A percentile compares a stretch with the other conserved stretches of the same genome.
phyloP scores from a whole-genome alignment of 139 green algal genomes.

The Chlamydomonas urium region DNA sequence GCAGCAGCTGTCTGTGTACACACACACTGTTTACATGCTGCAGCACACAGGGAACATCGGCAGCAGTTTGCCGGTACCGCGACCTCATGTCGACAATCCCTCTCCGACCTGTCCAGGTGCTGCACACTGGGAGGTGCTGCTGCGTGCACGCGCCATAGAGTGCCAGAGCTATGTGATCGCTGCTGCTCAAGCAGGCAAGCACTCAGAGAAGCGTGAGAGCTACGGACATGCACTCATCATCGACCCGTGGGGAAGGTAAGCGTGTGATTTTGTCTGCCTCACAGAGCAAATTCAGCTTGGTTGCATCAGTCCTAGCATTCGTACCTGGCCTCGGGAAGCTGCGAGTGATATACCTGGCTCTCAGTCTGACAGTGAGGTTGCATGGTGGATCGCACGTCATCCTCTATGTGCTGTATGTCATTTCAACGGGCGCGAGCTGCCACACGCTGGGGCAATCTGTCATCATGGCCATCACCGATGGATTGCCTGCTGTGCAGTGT shows the following conservation, averaged over 20 bases:
- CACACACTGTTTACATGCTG: too few species aligned
- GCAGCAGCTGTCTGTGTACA: too few species aligned
- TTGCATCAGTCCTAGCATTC: not conserved
- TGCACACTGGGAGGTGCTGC: constrained; percentile 94
- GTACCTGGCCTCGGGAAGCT: not conserved
- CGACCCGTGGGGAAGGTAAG: constrained; percentile 81
- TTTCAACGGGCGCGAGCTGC: not conserved
- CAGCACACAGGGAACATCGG: too few species aligned
- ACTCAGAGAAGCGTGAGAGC: constrained; percentile 86
- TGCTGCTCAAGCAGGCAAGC: constrained; percentile 83
- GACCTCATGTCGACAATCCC: not conserved
- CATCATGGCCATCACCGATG: not conserved
- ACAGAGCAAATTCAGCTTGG: not conserved
- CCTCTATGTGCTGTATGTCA: not conserved
- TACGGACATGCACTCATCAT: constrained; percentile 89
- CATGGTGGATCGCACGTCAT: not conserved
- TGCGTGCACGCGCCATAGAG: constrained; percentile 91
- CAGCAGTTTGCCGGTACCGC: not conserved
- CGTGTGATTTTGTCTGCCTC: not conserved
- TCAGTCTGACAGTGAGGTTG: not conserved
- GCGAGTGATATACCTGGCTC: not conserved
- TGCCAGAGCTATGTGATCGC: constrained; percentile 90
- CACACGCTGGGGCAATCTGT: not conserved
- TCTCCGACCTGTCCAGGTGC: constrained; percentile 43
- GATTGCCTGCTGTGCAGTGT: constrained; percentile 31